phyloP scores from a whole-genome alignment of 495 filamentous ascomycete genomes.

The Sabuloglossum arenarium region DNA sequence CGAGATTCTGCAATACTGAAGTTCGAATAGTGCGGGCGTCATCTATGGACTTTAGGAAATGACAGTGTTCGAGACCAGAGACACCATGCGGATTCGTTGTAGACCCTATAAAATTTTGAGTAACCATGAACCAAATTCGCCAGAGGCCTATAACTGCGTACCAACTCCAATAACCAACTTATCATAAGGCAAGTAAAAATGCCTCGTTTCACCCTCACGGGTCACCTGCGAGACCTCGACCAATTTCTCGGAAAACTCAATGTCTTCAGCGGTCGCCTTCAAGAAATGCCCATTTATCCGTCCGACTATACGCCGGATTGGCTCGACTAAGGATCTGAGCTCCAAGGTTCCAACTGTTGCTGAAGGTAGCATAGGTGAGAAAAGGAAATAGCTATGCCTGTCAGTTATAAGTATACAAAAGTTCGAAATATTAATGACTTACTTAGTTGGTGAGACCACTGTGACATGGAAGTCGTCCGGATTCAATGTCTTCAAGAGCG shows the following conservation, averaged over 20 bases:
- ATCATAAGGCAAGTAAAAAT: conserved; percentile 94
- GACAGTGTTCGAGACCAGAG: conserved; percentile 80
- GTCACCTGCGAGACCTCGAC: conserved; percentile 66
- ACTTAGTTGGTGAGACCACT: conserved; percentile 73
- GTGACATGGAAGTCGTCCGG: conserved; percentile 87
- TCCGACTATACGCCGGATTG: conserved; percentile 63
- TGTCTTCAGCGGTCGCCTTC: conserved; percentile 62
- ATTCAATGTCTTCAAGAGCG: conserved; percentile 73
- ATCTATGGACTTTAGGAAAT: conserved; percentile 84
- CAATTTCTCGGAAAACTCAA: conserved; percentile 79
- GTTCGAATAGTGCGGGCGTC: conserved; percentile 83
- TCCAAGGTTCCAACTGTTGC: conserved; percentile 93
- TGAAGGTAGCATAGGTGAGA: conserved; percentile 92
- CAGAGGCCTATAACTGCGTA: conserved; percentile 16
- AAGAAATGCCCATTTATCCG: conserved; percentile 74
- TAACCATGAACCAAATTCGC: neutral
- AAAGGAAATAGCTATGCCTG: conserved; percentile 55
- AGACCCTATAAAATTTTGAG: conserved; percentile 34
- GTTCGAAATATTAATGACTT: neutral
- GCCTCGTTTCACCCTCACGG: conserved; percentile 41
- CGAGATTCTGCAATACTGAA: conserved; percentile 75
- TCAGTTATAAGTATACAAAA: neutral
- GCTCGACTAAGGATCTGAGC: conserved; percentile 76
- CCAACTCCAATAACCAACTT: conserved; percentile 92
- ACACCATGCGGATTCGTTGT: conserved; percentile 90